A percentile compares a stretch with the other conserved stretches of the same genome.
These are phyloP conservation scores for Terana coerulea DNA, from an alignment of 768 basidiomycete species.

Conservation along the genomic window DNA sequence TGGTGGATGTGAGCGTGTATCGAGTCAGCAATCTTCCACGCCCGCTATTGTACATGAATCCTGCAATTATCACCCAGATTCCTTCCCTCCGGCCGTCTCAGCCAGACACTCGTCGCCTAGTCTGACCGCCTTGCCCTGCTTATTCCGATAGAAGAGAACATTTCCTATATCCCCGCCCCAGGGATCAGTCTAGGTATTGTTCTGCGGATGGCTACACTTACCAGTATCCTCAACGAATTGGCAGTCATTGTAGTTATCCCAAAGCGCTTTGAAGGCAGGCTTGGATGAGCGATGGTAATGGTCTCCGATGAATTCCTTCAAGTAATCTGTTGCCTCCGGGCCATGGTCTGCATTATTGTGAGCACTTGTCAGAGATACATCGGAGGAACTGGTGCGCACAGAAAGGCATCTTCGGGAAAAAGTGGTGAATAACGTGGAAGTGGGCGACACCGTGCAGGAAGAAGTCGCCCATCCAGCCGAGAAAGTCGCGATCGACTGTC, in stretches of 20 bases:
- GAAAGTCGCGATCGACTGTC: conserved; percentile 56
- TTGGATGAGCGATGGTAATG: conserved; percentile 29
- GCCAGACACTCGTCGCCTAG: too few species aligned
- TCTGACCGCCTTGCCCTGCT: too few species aligned
- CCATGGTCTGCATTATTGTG: conserved; percentile 24
- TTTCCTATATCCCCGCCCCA: background rate
- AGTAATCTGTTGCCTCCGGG: conserved; percentile 27
- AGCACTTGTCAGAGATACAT: background rate
- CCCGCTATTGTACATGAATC: too few species aligned
- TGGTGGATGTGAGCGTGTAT: too few species aligned
- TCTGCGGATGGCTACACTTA: too few species aligned
- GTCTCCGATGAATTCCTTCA: conserved; percentile 28
- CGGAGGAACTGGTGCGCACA: conserved; percentile 20
- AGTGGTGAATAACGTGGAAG: conserved; percentile 60
- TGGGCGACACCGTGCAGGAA: conserved; percentile 65
- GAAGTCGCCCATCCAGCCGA: conserved; percentile 62
- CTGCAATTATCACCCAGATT: too few species aligned
- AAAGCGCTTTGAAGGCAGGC: conserved; percentile 29
- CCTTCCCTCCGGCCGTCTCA: too few species aligned
- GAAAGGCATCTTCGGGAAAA: conserved; percentile 39
- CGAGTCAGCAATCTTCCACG: too few species aligned
- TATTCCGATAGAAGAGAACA: conserved; percentile 3
- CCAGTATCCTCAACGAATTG: conserved; percentile 34
- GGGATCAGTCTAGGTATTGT: background rate
- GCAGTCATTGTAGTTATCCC: conserved; percentile 31